Percentiles rank a stretch among this genome's conserved stretches.
phyloP scores from a whole-genome alignment of 306 rosid species.

The Sphenostylis stenocarpa region DNA sequence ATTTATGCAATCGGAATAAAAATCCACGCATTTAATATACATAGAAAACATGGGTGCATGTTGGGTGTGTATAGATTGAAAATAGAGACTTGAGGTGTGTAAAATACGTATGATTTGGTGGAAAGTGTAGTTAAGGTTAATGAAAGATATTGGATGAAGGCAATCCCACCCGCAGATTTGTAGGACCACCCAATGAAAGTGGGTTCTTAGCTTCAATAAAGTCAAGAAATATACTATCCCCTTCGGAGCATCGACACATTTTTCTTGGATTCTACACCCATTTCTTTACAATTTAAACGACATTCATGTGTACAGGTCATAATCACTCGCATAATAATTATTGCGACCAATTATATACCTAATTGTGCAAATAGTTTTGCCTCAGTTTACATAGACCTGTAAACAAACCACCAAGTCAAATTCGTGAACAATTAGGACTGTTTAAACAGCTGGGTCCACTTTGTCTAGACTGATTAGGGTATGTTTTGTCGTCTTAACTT shows the following conservation, averaged over 20 bases:
- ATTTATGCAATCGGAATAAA: too few species aligned
- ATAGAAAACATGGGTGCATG: too few species aligned
- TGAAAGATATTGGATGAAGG: not conserved
- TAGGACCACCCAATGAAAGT: conserved; percentile 4
- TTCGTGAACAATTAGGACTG: not conserved
- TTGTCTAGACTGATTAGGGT: not conserved
- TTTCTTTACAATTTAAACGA: not conserved
- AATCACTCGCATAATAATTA: not conserved
- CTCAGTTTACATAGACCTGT: not conserved
- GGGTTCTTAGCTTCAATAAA: not conserved
- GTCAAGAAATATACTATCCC: not conserved
- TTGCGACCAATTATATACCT: not conserved
- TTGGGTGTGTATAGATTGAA: too few species aligned
- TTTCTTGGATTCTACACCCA: conserved; percentile 11
- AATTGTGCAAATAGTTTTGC: not conserved
- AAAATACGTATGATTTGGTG: not conserved
- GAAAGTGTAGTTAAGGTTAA: not conserved
- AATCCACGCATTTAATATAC: too few species aligned
- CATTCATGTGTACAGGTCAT: not conserved
- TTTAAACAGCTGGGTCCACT: not conserved
- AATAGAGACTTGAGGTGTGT: too few species aligned
- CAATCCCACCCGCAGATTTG: conserved; percentile 19
- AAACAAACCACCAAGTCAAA: not conserved
- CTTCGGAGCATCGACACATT: not conserved
- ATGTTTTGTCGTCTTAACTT: not conserved